phyloP scores from a whole-genome alignment of 176 grass and related monocot genomes.

The Eragrostis curvula region DNA sequence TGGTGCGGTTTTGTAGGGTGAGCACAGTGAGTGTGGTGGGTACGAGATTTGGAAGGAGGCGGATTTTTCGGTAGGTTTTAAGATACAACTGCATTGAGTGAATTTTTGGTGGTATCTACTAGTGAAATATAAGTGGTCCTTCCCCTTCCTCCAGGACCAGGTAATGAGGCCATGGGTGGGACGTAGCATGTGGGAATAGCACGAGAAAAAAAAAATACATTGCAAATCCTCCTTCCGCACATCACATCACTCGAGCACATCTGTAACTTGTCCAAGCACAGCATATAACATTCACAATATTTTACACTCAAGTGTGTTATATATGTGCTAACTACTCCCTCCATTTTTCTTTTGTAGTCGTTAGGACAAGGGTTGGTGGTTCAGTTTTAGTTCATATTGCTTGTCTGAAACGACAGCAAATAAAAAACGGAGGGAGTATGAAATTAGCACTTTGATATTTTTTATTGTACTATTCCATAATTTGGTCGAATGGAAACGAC shows the following conservation, averaged over 20 bases:
- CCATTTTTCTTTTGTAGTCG: constrained; percentile 13
- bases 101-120: not conserved
- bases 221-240: not conserved
- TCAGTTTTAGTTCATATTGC: too few relatives aligned
- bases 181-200: not conserved
- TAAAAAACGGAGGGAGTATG: too few relatives aligned
- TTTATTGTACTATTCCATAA: too few relatives aligned
- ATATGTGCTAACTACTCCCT: not conserved
- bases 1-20: constrained; percentile 13
- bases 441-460: too few relatives aligned
- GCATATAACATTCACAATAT: too few relatives aligned
- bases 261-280: too few relatives aligned
- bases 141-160: not conserved
- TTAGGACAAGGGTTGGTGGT: too few relatives aligned
- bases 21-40: not conserved
- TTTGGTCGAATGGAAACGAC: too few relatives aligned
- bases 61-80: not conserved
- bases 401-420: too few relatives aligned
- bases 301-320: too few relatives aligned
- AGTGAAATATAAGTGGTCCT: not conserved
- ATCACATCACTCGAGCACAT: too few relatives aligned
- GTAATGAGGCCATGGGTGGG: not conserved
- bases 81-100: not conserved
- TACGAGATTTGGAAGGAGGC: not conserved
- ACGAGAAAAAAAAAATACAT: too few relatives aligned